Base-by-base conservation (phyloP, 176 grass and related monocot genomes). In the Aegilops speltoides region DNA sequence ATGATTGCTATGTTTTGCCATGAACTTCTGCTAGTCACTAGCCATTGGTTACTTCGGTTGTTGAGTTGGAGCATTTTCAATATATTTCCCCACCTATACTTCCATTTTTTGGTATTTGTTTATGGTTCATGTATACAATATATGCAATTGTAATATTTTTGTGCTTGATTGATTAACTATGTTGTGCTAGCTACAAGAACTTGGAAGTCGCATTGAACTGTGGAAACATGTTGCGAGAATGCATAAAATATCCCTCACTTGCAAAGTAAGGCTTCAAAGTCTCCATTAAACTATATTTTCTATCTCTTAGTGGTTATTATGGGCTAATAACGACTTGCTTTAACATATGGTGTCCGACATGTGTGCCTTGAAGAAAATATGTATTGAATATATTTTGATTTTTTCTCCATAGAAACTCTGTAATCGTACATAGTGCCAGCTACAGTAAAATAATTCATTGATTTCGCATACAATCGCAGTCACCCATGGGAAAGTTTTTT, bases 151-250 rank as follows among this genome's bases (percentile, higher is more conserved):
- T 76, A 77, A 73, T 57, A 32, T 52, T 73, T 61, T 73, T 69
- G 74, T 48, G 16, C 16, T 70, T 89, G 12, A 76, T 70, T 87
- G 25, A 70, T 65, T 83, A 64, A 86, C 13, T 85, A 10, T 89
- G 23, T 56, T 89, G 31, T 73, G 72, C 52, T 91, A 99, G 97
- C 89, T 99, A 99, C 79, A 99, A 97, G 78, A 99, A 99, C 86
- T 87, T 95, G 84, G 97, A 99, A 81, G 84, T 99, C 93, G 94
- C 97, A 29, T 94, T 99, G 90, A 99, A 91, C 83, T 99, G 97
- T 86, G 97, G 97, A 76, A 99, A 93, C 84, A 99, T 99, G 92
- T 85, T 99, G 76, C 87, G 97, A 89, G 97, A 99, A 84, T 99
- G 97, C 82, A 96, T 96, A 77, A 99, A 99, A 68, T 95, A 96